Evolutionary conservation across 805 yeast genomes (phyloP).

Genomic region (Kluyveromyces dobzhanskii): DNA sequence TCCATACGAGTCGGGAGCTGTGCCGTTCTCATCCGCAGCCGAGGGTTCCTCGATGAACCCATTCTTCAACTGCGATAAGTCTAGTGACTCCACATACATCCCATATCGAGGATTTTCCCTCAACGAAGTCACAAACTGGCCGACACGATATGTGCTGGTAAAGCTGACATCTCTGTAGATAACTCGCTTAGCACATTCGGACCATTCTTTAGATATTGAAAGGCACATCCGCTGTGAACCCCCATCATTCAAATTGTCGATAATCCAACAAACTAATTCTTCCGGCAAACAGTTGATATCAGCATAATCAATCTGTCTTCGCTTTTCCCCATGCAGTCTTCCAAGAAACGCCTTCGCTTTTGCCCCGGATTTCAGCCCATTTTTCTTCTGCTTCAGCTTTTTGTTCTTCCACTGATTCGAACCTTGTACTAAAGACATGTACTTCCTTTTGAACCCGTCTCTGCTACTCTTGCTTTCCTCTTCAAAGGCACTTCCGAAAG

Average conservation of each 20-base stretch:
- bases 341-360: conserved; percentile 8
- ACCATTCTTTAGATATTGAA: conserved; percentile 43
- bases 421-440: conserved; percentile 18
- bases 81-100: conserved; percentile 43
- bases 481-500: not conserved
- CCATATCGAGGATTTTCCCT: conserved; percentile 51
- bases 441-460: conserved; percentile 1
- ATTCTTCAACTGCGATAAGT: conserved; percentile 43
- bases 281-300: conserved; percentile 26
- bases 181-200: conserved; percentile 42
- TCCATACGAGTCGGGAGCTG: not conserved
- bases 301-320: conserved; percentile 5
- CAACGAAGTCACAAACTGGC: conserved; percentile 68
- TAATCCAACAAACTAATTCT: conserved; percentile 24
- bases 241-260: conserved; percentile 26
- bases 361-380: not conserved
- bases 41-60: conserved; percentile 27
- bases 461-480: not conserved
- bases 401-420: conserved; percentile 13
- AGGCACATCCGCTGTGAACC: conserved; percentile 37
- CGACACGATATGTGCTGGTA: conserved; percentile 68
- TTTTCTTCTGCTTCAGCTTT: conserved; percentile 3
- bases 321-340: conserved; percentile 6
- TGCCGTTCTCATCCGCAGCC: conserved; percentile 1
- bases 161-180: conserved; percentile 49